These are phyloP conservation scores for Suillus plorans DNA, from an alignment of 768 basidiomycete species.

Conservation along the genomic window DNA sequence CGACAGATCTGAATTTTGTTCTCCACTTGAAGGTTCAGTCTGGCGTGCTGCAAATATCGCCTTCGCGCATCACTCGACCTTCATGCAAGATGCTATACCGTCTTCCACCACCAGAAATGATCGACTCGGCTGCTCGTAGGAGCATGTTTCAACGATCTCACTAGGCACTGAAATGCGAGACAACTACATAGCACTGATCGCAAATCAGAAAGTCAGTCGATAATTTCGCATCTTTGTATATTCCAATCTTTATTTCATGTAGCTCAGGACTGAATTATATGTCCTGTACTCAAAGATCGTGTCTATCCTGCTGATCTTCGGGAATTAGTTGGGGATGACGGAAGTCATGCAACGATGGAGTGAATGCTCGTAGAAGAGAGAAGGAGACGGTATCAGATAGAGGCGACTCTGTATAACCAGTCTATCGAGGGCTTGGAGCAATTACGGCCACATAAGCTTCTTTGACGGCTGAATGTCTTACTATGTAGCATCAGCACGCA, in stretches of 20 bases:
- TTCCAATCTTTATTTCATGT: not conserved
- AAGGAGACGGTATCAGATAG: not conserved
- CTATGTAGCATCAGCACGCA: too few relatives aligned
- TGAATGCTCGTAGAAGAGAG: not conserved
- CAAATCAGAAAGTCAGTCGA: not conserved
- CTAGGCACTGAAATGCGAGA: not conserved
- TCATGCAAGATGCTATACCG: too few relatives aligned
- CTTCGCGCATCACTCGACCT: too few relatives aligned
- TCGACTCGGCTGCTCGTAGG: not conserved
- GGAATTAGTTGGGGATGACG: not conserved
- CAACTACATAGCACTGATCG: not conserved
- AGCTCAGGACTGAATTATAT: not conserved
- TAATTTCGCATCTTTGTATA: not conserved
- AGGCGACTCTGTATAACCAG: not conserved
- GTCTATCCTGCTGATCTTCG: constrained; percentile 2
- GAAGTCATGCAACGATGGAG: not conserved
- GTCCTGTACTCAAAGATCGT: not conserved
- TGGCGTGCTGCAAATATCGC: too few relatives aligned
- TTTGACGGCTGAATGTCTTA: too few relatives aligned
- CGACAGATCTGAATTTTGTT: too few relatives aligned
- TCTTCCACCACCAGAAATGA: too few relatives aligned
- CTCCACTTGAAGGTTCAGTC: too few relatives aligned
- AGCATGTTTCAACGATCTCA: not conserved
- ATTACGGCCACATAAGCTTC: not conserved
- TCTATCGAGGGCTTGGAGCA: not conserved